Percentiles rank a stretch among this genome's conserved stretches.
These are phyloP conservation scores for Epichloe sp. DNA, from an alignment of 2,329 filamentous ascomycete species.

Conservation along the genomic window DNA sequence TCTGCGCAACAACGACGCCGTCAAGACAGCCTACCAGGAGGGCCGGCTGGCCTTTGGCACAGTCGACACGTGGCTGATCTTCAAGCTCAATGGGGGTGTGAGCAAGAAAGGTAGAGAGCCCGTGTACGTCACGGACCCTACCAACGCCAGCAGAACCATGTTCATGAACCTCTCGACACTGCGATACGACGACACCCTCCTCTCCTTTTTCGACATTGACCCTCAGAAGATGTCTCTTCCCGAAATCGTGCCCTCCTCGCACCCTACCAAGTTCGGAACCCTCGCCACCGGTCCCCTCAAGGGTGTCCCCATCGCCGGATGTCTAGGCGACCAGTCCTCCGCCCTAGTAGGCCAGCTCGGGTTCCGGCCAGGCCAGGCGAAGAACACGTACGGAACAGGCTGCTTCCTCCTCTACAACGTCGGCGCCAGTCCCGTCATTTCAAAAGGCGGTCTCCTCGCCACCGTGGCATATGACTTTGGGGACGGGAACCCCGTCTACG, in stretches of 20 bases:
- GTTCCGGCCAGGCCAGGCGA: conserved; percentile 69
- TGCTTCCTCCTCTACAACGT: conserved; percentile 87
- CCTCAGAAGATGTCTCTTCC: no score
- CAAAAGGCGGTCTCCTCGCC: conserved; percentile 67
- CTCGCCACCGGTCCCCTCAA: conserved; percentile 24
- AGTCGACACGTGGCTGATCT: no score
- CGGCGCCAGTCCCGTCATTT: conserved; percentile 73
- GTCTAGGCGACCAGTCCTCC: conserved; percentile 75
- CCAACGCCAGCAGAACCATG: conserved; percentile 85
- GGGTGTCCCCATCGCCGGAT: conserved; percentile 66
- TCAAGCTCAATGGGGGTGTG: no score
- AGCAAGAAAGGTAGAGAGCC: no score
- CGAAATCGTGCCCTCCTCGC: no score
- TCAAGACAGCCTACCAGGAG: no score
- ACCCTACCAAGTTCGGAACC: no score
- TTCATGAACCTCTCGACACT: conserved; percentile 80
- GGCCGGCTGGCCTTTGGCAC: no score
- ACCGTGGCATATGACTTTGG: conserved; percentile 80
- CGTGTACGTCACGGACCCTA: conserved; percentile 62
- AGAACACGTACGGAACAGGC: conserved; percentile 85
- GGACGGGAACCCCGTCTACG: conserved; percentile 53
- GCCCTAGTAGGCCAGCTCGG: conserved; percentile 78
- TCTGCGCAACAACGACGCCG: no score
- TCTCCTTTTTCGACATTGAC: conserved; percentile 64
- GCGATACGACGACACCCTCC: conserved; percentile 63